Base-by-base conservation (phyloP, 805 yeast species). In the Yarrowia keelungensis region DNA sequence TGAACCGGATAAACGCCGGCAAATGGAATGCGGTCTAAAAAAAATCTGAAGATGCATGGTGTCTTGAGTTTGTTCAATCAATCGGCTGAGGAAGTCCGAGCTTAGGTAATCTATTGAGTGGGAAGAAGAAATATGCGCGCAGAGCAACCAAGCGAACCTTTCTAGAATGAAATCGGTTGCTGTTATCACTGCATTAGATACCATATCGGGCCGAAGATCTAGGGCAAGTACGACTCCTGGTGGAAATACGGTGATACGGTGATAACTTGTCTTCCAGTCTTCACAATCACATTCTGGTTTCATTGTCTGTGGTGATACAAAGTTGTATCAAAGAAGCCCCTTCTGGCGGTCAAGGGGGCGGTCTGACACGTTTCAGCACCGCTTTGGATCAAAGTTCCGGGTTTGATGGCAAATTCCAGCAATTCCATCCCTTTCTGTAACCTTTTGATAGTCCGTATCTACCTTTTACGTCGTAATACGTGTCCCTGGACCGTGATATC, bases 401-500 rank as follows among this genome's bases (percentile, higher is more conserved):
- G 59, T 39, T 53, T 53, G 58, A 53, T 39, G 36, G 59, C 59
- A 53, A 53, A 53, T 53, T 53, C 45, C 59, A 53, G 36, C 45
- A 38, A 15, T 53, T 14, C 12, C 22, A 38, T 53, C 59, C 59
- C 45, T 53, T 53, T 39, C 59, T 22, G 45, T 38, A 53, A 38
- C n/a, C 19, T 53, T 50, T 53, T 39, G 59, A 53, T 38, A 16
- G 45, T 38, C 45, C 16, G 15, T 53, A 39, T 39, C 59, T n/a
- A 19, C 45, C 59, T 53, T 53, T 49, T 39, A 12, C 35, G 59
- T 38, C 45, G 58, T 22, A 14, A 39, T 53, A 53, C 59, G 59
- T 53, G 43, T 38, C 43, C 45, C 59, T 53, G 59, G 56, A 9
- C 45, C 35, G 32, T 53, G 59, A 22, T 8, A 38, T 19, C 45